A percentile compares a stretch with the other conserved stretches of the same genome.
phyloP scores from a whole-genome alignment of 306 rosid genomes.

The Rosa chinensis region DNA sequence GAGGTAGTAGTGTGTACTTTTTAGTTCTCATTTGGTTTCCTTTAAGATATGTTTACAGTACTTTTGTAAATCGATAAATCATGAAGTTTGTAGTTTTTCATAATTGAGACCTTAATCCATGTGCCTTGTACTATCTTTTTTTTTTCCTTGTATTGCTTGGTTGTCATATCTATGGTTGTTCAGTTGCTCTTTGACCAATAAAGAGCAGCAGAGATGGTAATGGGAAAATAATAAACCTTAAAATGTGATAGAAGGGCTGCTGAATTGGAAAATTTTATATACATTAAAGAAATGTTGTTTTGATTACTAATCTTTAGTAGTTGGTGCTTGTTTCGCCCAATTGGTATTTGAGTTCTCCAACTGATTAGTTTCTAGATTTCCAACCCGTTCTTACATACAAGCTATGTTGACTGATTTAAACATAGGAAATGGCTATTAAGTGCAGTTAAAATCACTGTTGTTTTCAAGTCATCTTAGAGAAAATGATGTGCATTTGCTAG shows the following conservation, averaged over 20 bases:
- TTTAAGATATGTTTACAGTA: background rate
- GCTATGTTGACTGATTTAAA: too few species aligned
- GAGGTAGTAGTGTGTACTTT: background rate
- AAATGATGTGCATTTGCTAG: background rate
- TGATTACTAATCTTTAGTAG: background rate
- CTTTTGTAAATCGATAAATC: constrained; percentile 2
- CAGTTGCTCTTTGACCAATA: background rate
- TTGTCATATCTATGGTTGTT: background rate
- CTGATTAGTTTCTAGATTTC: background rate
- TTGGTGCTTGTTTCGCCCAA: background rate
- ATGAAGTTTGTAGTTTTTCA: background rate
- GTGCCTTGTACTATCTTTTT: background rate
- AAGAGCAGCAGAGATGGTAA: background rate
- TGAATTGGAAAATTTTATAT: background rate
- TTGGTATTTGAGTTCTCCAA: background rate
- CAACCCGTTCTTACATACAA: background rate
- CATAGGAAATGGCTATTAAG: too few species aligned
- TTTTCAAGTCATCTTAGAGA: background rate
- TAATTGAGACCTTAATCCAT: background rate
- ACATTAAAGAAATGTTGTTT: background rate
- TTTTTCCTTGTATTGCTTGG: background rate
- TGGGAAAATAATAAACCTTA: background rate
- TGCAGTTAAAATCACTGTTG: too few species aligned
- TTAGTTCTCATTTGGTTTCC: background rate
- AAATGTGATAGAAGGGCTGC: background rate